A percentile compares a stretch with the other conserved stretches of the same genome.
Conservation (phyloP, 169 alveolate genomes). For the Plasmodium cynomolgi region DNA sequence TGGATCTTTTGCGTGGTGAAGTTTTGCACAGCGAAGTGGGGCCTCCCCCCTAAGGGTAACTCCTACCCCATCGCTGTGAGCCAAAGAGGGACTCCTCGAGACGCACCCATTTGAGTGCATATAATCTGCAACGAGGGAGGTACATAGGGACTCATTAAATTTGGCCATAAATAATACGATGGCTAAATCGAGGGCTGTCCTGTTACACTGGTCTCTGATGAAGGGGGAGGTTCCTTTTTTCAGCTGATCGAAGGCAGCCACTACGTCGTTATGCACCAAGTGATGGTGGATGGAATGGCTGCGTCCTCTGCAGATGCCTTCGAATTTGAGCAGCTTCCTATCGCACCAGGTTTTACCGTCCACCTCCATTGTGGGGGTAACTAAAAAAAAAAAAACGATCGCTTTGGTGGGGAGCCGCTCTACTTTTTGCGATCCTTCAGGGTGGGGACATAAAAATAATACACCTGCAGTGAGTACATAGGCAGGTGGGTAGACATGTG, state of each 20-base stretch:
- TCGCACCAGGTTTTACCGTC: neutral
- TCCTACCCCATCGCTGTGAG: neutral
- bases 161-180: slow-evolving; percentile 53
- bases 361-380: neutral
- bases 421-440: neutral
- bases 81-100: neutral
- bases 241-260: slow-evolving; percentile 77
- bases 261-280: slow-evolving; percentile 75
- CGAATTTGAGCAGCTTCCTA: slow-evolving; percentile 8
- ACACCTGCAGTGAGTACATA: neutral
- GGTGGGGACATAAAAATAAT: neutral
- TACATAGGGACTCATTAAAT: slow-evolving; percentile 52
- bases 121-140: slow-evolving; percentile 46
- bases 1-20: neutral
- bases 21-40: neutral
- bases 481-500: neutral
- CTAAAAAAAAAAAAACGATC: neutral
- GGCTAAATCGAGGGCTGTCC: slow-evolving; percentile 78
- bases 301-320: slow-evolving; percentile 68
- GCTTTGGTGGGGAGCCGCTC: neutral
- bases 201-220: slow-evolving; percentile 74
- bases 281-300: slow-evolving; percentile 79
- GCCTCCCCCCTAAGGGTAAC: neutral
- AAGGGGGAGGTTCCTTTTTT: slow-evolving; percentile 80
- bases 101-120: slow-evolving; percentile 1